These are phyloP conservation scores for Chloranthus sessilifolius DNA, from an alignment of 164 flowering plant species.

Conservation along the genomic window DNA sequence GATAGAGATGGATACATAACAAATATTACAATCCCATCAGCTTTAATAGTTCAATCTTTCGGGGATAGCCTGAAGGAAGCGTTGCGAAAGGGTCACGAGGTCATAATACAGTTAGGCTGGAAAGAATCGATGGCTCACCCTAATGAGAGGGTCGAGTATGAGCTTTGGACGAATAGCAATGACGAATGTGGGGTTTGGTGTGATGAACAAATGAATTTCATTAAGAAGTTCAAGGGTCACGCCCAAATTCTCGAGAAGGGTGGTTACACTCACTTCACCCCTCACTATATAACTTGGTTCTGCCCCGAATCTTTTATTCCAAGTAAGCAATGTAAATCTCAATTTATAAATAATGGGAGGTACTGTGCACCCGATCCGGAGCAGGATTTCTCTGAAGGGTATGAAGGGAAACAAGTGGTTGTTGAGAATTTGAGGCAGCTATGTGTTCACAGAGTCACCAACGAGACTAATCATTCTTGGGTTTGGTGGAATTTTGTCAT, in stretches of 20 bases:
- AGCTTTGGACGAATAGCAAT: conserved; percentile 93
- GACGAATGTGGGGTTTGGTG: conserved; percentile 87
- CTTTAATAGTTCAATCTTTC: conserved; percentile 50
- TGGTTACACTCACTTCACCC: conserved; percentile 74
- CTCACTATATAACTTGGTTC: conserved; percentile 93
- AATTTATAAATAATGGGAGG: conserved; percentile 86
- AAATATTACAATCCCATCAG: conserved; percentile 77
- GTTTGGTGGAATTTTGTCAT: conserved; percentile 98
- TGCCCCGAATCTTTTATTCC: conserved; percentile 61
- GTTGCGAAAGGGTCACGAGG: conserved; percentile 38
- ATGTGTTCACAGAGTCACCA: conserved; percentile 80
- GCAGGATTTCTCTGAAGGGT: conserved; percentile 67
- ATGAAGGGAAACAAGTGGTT: conserved; percentile 85
- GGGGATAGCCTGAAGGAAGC: conserved; percentile 62
- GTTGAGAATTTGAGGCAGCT: conserved; percentile 85
- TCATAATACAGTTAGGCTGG: conserved; percentile 72
- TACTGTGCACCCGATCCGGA: conserved; percentile 97
- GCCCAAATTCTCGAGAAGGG: conserved; percentile 85
- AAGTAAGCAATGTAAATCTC: conserved; percentile 80
- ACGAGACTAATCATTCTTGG: conserved; percentile 68
- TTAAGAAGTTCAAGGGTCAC: conserved; percentile 73
- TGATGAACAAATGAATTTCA: conserved; percentile 72
- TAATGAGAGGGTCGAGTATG: conserved; percentile 81
- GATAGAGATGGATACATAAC: conserved; percentile 56
- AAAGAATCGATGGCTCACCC: conserved; percentile 87